Conservation (phyloP, 148 eudicot genomes). For the Amaranthus hypochondriacus region DNA sequence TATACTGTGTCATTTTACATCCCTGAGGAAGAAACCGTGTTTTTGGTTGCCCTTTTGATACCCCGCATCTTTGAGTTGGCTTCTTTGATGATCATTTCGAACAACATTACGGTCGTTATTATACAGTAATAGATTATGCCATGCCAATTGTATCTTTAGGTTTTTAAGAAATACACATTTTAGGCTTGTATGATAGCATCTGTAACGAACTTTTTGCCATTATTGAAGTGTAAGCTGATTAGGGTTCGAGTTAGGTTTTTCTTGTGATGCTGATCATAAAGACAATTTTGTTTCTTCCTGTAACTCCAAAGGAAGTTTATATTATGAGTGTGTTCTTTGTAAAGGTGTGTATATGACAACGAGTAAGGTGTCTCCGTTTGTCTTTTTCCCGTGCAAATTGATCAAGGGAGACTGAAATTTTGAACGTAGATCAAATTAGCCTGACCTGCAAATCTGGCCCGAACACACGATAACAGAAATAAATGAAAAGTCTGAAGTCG, state of each 20-base stretch:
- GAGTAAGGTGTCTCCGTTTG: too few relatives aligned
- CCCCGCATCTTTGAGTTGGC: conserved; percentile 12
- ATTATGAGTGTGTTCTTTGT: background rate
- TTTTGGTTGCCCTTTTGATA: conserved; percentile 6
- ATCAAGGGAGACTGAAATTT: too few relatives aligned
- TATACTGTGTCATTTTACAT: conserved; percentile 4
- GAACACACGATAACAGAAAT: too few relatives aligned
- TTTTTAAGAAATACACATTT: conserved; percentile 11
- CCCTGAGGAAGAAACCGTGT: background rate
- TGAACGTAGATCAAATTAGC: too few relatives aligned
- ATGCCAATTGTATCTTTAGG: background rate
- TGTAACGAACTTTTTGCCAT: conserved; percentile 15
- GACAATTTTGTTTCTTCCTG: too few relatives aligned
- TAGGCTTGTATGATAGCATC: conserved; percentile 16
- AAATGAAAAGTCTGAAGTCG: too few relatives aligned
- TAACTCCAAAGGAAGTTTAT: background rate
- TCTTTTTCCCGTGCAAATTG: too few relatives aligned
- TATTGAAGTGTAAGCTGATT: background rate
- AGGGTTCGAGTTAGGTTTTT: conserved; percentile 5
- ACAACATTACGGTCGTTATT: conserved; percentile 11
- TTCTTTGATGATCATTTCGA: conserved; percentile 15
- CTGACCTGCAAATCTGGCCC: too few relatives aligned
- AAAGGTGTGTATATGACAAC: too few relatives aligned
- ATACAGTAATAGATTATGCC: conserved; percentile 9
- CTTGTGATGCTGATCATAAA: background rate